phyloP scores from a whole-genome alignment of 2,329 filamentous ascomycete genomes.

The Pseudodiploospora longispora region DNA sequence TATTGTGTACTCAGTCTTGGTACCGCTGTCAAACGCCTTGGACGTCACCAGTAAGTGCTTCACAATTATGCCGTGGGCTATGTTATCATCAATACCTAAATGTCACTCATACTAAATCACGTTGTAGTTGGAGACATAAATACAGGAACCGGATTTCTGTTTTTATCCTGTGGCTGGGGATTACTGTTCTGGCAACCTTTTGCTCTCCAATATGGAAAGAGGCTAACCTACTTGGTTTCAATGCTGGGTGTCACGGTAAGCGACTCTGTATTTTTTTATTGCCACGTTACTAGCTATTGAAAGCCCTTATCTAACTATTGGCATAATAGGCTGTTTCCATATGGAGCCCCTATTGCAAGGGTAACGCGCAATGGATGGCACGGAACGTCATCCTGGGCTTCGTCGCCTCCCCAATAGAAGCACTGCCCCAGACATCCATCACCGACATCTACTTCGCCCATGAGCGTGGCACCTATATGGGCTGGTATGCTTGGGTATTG shows the following conservation, averaged over 20 bases:
- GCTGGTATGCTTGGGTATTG: constrained; percentile 34
- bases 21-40: constrained; percentile 35
- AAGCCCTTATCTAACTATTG: constrained; percentile 13
- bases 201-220: constrained; percentile 43
- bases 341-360: constrained; percentile 27
- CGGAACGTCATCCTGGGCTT: constrained; percentile 21
- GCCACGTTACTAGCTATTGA: too few relatives aligned
- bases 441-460: constrained; percentile 34
- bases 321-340: constrained; percentile 7
- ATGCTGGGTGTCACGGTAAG: constrained; percentile 18
- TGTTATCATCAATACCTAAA: constrained; percentile 1
- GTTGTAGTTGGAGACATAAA: constrained; percentile 27
- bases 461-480: constrained; percentile 33
- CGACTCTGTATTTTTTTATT: constrained; percentile 10
- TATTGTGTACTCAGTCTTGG: constrained; percentile 24
- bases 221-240: constrained; percentile 35
- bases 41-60: constrained; percentile 21
- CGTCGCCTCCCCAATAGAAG: constrained; percentile 21
- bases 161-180: constrained; percentile 43
- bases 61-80: too few relatives aligned
- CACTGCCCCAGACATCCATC: constrained; percentile 23
- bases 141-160: constrained; percentile 43
- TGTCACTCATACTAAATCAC: too few relatives aligned
- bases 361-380: constrained; percentile 19
- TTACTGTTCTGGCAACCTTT: constrained; percentile 45